Base-by-base conservation (phyloP, 225 moss, liverwort and hornwort species). In the Polytrichum formosum region DNA sequence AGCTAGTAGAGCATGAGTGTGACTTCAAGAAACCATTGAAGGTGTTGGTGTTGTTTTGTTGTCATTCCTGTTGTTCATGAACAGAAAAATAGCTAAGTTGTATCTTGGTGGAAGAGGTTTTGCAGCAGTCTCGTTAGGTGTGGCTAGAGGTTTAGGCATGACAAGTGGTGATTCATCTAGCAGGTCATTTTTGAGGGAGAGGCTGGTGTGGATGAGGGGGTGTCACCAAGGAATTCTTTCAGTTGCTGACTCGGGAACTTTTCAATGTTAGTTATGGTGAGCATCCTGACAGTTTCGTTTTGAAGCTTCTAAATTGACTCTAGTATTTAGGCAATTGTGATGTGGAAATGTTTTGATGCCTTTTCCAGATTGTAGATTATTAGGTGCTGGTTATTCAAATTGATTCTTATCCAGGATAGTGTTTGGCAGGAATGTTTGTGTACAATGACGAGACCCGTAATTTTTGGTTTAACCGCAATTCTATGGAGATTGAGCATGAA, bases 171-270 rank as follows among this genome's bases (percentile, higher is more conserved):
- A 35, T 35, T 35, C 1, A 9, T 58, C 22, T 58, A 20, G 28
- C 74, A 89, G 90, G 90, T 92, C 33, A 71, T 88, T 54, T 92
- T 90, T 77, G 87, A 85, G 73, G 92, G 87, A 69, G 92, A 92
- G 75, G 92, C 83, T 73, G 92, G 92, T 72, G 82, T 92, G 53
- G 90, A 92, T 61, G 90, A 90, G 87, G 92, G 75, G 92, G 92
- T 33, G 84, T 92, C 27, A 90, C 92, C 5, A 92, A 92, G 72
- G 87, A 90, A 63, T 92, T 90, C 71, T 90, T 90, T 33, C 90
- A 92, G 66, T 65, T 92, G 28, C 73, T 92, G 60, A 79, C 87
- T 73, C 83, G 87, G 73, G 90, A 90, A 60, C 82, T 92, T 64
- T 92, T 92, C 65, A 86, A 87, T 54, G 87, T 92, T 67, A 75